Percentiles rank a stretch among this genome's conserved stretches.
Evolutionary conservation across 495 filamentous ascomycete genomes (phyloP).

Genomic region (Penicillium parvum): DNA sequence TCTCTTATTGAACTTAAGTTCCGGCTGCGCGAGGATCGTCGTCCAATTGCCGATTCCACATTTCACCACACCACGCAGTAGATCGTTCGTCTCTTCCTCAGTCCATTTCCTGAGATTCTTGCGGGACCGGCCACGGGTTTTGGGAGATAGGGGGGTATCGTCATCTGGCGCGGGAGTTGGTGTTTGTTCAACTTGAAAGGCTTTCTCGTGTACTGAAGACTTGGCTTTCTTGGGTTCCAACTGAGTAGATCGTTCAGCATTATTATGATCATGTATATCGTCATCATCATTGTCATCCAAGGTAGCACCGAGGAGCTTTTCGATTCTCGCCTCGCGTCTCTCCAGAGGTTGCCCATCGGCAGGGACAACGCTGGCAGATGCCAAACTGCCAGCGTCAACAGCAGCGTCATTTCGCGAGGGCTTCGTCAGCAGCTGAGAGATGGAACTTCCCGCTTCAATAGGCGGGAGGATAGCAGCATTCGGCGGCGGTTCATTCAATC

Average conservation of each 20-base stretch:
- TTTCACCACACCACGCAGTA: conserved; percentile 71
- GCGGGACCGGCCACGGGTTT: conserved; percentile 40
- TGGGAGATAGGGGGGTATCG: conserved; percentile 35
- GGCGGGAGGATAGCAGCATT: conserved; percentile 69
- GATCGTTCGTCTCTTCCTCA: conserved; percentile 73
- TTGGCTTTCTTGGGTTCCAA: conserved; percentile 2
- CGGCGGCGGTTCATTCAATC: conserved; percentile 71
- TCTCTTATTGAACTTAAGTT: conserved; percentile 70
- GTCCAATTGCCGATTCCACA: conserved; percentile 90
- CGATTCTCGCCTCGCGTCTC: conserved; percentile 33
- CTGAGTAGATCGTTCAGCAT: conserved; percentile 9
- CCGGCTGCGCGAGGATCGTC: conserved; percentile 69
- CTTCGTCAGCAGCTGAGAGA: conserved; percentile 39
- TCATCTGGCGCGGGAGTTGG: conserved; percentile 15
- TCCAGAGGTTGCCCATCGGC: conserved; percentile 30
- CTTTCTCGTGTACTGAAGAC: conserved; percentile 4
- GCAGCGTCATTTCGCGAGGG: conserved; percentile 26
- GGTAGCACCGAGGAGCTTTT: conserved; percentile 35
- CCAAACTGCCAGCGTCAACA: conserved; percentile 20
- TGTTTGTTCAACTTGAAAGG: neutral
- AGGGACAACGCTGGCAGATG: conserved; percentile 14
- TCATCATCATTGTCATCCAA: conserved; percentile 21
- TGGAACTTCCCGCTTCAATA: conserved; percentile 52
- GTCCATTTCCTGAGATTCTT: conserved; percentile 65
- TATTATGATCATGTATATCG: conserved; percentile 11